Percentiles rank a stretch among this genome's conserved stretches.
These are phyloP conservation scores for Caryopteris hybrid DNA, from an alignment of 305 asterid species.

Conservation along the genomic window DNA sequence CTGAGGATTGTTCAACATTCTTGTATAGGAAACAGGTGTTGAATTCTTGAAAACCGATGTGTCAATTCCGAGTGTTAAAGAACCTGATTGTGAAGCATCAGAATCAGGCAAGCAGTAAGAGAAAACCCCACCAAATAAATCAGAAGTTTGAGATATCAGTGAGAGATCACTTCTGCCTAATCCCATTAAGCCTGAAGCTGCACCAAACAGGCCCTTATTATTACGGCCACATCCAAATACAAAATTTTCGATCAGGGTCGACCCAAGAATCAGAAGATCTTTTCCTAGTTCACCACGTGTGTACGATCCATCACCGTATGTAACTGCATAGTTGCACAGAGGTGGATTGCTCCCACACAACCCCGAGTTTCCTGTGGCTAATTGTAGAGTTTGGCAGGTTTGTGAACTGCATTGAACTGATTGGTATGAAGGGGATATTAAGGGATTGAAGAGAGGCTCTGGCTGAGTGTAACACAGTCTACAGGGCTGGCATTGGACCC, in stretches of 20 bases:
- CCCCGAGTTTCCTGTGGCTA: slow-evolving; percentile 52
- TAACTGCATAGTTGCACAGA: slow-evolving; percentile 53
- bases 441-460: slow-evolving; percentile 72
- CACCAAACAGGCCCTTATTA: slow-evolving; percentile 75
- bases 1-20: slow-evolving; percentile 52
- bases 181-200: slow-evolving; percentile 86
- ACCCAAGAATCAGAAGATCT: slow-evolving; percentile 53
- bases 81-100: slow-evolving; percentile 50
- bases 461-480: slow-evolving; percentile 63
- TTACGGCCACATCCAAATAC: slow-evolving; percentile 73
- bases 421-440: slow-evolving; percentile 49
- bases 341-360: slow-evolving; percentile 35
- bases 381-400: slow-evolving; percentile 51
- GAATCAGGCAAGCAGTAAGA: slow-evolving; percentile 77
- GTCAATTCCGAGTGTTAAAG: slow-evolving; percentile 54
- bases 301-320: slow-evolving; percentile 86
- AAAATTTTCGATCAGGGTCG: slow-evolving; percentile 31
- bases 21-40: slow-evolving; percentile 59
- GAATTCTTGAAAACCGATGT: slow-evolving; percentile 43
- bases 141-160: slow-evolving; percentile 55
- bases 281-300: slow-evolving; percentile 64
- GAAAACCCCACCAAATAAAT: slow-evolving; percentile 60
- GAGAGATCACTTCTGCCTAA: slow-evolving; percentile 77
- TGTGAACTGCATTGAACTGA: slow-evolving; percentile 54
- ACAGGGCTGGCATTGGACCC: slow-evolving; percentile 94